Base-by-base conservation (phyloP, 2,329 filamentous ascomycete species). In the Pseudogymnoascus sp. region DNA sequence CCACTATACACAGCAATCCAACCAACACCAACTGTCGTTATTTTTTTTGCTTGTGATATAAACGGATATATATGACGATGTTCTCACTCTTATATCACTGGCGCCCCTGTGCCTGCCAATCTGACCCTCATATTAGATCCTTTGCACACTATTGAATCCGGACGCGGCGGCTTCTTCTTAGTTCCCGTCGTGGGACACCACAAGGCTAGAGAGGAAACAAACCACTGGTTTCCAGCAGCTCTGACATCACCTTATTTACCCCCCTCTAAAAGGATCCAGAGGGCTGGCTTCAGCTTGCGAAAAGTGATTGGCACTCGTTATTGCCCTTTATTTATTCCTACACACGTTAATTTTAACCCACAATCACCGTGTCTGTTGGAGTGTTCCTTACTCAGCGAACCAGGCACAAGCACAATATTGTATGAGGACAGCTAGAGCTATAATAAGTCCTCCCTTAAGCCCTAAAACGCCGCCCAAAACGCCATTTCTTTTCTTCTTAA, bases 191-290 rank as follows among this genome's bases (percentile, higher is more conserved):
- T 52, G 23, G 43, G 26, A 52, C 43, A 52, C 8, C 43, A 52
- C 8, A 52, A 16, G 43, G 23, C 43, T 31, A 52, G 14, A 52
- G 43, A 16, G 43, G 43, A 31, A 52, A 52, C 43, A 52, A 52
- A 6, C 23, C 43, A n/a, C 14, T 29, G 29, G 55, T 14, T 21
- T 35, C 31, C 21, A 59, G 55, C 55, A 14, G 8, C 55, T 33
- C 55, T 59, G 55, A 59, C 35, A 59, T 59, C 31, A 59, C 19
- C 4, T 6, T 59, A 26, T 59, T 59, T 37, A 59, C 55, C 16
- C 31, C 31, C 55, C 19, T 59, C 31, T 59, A 14, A 29, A 38
- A 38, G 21, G 16, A 21, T 59, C 12, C 21, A 8, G 11, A 37
- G 19, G 29, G 6, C 29, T 37, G 19, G n/a, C 52, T 59, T 31